Evolutionary conservation across 2,329 filamentous ascomycete species (phyloP), one percentile per base, ranked within the genome.

Genomic region (Xylaria sp.): DNA sequence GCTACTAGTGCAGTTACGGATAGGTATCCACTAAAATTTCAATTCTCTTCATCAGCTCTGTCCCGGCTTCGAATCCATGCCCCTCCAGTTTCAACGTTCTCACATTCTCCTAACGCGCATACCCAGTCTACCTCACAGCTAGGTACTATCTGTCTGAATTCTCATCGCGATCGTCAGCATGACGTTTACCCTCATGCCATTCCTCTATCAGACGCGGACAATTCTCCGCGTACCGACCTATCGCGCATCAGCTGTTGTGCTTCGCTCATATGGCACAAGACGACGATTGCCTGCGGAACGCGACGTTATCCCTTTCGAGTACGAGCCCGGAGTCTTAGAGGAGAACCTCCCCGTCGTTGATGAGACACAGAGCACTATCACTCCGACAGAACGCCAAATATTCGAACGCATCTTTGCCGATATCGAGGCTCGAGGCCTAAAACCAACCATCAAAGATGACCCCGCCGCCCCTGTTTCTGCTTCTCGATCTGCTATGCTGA

Each of bases 131-230:
- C 18, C 19, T 42, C 30, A 37, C 2, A n/a, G 9, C 42, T 46
- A 16, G 16, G 16, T 16, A n/a, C 42, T 6, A 4, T 7, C n/a
- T 42, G 9, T 42, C 37, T 13, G 37, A 42, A 8, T 42, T 42
- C 37, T 9, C 11, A 42, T 42, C 4, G 8, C 37, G 11, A 42
- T 42, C 37, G 30, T 23, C 51, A 60, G 30, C 19, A 83, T 83
- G 77, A 71, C 77, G 11, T 74, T 77, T 2, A 80, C 82, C 5
- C 72, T 85, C 11, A 74, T 86, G 3, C 85, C 87, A 0, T 91
- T 91, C 59, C 78, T 92, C 5, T 91, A 91, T 69, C 86, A 89
- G 65, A 91, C 89, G 4, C 77, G 81, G 60, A 90, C 88, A 0
- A 79, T 88, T 37, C 74, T 77, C 59, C 73, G 68, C 48, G 52